Evolutionary conservation across 192 early-diverging fungal species (phyloP).

Genomic region (Dispira parvispora): DNA sequence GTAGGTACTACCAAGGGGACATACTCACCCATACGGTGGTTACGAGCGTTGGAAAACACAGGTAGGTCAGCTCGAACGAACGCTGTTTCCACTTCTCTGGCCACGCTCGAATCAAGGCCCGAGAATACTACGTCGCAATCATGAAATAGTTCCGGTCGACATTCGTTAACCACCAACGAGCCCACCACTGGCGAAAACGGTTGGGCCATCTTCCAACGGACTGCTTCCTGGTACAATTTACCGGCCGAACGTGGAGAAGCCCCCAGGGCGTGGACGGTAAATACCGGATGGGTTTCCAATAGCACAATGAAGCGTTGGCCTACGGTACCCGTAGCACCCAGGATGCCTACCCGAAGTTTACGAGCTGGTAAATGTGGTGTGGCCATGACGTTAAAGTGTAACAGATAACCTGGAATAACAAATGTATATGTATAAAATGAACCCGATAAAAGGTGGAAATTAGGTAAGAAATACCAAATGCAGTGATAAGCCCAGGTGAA

Average conservation of each 20-base stretch:
- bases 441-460: too few relatives aligned
- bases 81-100: conserved; percentile 84
- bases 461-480: too few relatives aligned
- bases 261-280: conserved; percentile 75
- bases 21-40: conserved; percentile 75
- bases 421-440: not conserved
- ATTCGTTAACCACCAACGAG: conserved; percentile 41
- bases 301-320: conserved; percentile 94
- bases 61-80: conserved; percentile 77
- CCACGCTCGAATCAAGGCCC: conserved; percentile 84
- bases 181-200: conserved; percentile 46
- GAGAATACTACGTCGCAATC: conserved; percentile 89
- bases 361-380: not conserved
- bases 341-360: conserved; percentile 60
- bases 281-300: conserved; percentile 69
- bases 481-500: too few relatives aligned
- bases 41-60: conserved; percentile 94
- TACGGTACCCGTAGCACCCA: conserved; percentile 95
- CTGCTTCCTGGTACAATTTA: conserved; percentile 59
- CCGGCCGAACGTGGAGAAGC: conserved; percentile 84
- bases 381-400: not conserved
- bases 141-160: conserved; percentile 56
- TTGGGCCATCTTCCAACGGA: conserved; percentile 79
- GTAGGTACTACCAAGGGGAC: conserved; percentile 91
- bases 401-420: not conserved